Evolutionary conservation across 345 rosid genomes (phyloP).

Genomic region (Gossypium arboreum): DNA sequence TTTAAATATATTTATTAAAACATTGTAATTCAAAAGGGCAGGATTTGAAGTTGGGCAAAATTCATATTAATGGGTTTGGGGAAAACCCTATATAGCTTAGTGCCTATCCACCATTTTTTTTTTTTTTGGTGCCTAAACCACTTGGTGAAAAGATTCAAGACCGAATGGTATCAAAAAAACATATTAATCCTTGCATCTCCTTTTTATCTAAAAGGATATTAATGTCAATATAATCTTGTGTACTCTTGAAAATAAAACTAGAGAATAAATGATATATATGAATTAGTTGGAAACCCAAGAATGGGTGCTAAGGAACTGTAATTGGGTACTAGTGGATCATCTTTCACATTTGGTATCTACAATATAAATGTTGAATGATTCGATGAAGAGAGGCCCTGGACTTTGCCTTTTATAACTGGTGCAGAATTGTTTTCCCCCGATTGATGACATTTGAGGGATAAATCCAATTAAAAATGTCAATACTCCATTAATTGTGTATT

Average conservation of each 20-base stretch:
- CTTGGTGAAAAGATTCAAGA: constrained; percentile 1
- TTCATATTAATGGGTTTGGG: constrained; percentile 4
- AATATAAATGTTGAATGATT: constrained; percentile 13
- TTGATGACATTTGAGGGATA: not conserved
- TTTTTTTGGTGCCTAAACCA: not conserved
- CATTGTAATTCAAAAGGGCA: not conserved
- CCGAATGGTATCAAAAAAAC: not conserved
- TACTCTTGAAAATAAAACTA: not conserved
- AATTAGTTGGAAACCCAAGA: constrained; percentile 20
- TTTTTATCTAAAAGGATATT: not conserved
- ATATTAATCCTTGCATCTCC: not conserved
- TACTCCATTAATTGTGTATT: not conserved
- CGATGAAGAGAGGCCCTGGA: constrained; percentile 12
- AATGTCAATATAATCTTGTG: not conserved
- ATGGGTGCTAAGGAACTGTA: not conserved
- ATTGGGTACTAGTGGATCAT: constrained; percentile 12
- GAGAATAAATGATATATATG: not conserved
- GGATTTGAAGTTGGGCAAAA: not conserved
- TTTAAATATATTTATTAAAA: too few species aligned
- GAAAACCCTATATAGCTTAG: not conserved
- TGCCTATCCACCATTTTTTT: not conserved
- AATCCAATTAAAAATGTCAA: not conserved
- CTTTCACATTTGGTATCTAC: constrained; percentile 17
- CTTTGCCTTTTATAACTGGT: not conserved
- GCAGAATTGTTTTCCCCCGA: not conserved